A percentile compares a stretch with the other conserved stretches of the same genome.
Conservation (phyloP, 73 alveolate species). For the Paramecium primaurelia region DNA sequence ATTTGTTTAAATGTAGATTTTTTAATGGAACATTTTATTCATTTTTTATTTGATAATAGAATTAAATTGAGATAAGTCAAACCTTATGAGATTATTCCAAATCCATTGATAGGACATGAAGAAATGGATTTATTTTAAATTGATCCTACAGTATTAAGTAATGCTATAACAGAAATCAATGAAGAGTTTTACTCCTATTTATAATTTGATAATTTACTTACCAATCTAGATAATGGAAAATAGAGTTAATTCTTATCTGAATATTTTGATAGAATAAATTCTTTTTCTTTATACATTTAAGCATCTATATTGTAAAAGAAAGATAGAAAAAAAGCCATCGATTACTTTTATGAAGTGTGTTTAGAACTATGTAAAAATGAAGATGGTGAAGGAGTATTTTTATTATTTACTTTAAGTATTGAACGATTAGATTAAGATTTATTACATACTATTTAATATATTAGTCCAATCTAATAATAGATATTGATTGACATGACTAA, state of each 20-base stretch:
- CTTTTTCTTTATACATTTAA: not conserved
- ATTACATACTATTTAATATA: not conserved
- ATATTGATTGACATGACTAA: not conserved
- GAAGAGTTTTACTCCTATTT: not conserved
- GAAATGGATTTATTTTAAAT: not conserved
- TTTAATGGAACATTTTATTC: not conserved
- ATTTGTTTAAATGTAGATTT: not conserved
- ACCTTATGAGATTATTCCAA: not conserved
- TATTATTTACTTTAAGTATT: not conserved
- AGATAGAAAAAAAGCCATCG: not conserved
- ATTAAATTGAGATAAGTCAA: not conserved
- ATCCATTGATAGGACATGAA: not conserved
- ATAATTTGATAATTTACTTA: not conserved
- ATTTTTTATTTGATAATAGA: not conserved
- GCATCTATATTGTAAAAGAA: not conserved
- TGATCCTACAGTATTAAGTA: not conserved
- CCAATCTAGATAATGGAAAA: not conserved
- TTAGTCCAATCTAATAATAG: not conserved
- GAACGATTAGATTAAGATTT: not conserved
- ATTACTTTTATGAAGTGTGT: constrained; percentile 3
- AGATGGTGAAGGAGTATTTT: constrained; percentile 28
- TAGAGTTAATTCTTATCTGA: not conserved
- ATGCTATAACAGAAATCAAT: not conserved
- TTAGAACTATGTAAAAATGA: not conserved
- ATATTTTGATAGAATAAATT: not conserved